Percentiles rank a stretch among this genome's conserved stretches.
Conservation (phyloP, 139 green algal genomes). For the Picocystis salinarum region DNA sequence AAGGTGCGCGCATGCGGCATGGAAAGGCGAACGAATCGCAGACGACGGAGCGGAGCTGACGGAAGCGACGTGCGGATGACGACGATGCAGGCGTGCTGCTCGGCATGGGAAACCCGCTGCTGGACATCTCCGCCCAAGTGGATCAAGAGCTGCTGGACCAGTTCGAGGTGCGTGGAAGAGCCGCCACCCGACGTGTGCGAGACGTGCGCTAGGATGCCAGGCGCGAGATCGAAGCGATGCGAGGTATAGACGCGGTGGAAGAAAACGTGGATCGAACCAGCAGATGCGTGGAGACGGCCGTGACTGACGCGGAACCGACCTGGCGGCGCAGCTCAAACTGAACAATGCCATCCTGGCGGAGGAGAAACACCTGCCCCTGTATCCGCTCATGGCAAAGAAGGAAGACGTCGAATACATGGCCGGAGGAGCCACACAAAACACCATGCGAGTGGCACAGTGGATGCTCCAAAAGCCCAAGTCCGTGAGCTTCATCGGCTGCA, state of each 20-base stretch:
- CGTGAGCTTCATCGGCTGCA: constrained; percentile 77
- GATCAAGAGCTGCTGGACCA: constrained; percentile 69
- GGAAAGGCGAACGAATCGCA: no score
- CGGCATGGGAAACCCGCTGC: constrained; percentile 87
- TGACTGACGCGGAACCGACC: no score
- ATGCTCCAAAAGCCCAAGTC: constrained; percentile 45
- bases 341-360: constrained; percentile 95
- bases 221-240: no score
- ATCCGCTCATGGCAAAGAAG: constrained; percentile 42
- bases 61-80: no score
- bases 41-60: no score
- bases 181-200: no score
- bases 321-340: constrained; percentile 77
- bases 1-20: no score
- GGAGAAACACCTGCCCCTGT: constrained; percentile 89
- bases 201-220: no score
- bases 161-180: constrained; percentile 45
- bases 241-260: no score
- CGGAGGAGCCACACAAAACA: constrained; percentile 93
- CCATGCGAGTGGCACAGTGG: constrained; percentile 91
- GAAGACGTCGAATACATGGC: constrained; percentile 86
- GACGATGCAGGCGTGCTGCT: constrained; percentile 48
- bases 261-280: no score
- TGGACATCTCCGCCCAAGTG: constrained; percentile 77
- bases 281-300: no score